A percentile compares a stretch with the other conserved stretches of the same genome.
Conservation (phyloP, 1,284 basidiomycete species). For the Trametes polyzona region DNA sequence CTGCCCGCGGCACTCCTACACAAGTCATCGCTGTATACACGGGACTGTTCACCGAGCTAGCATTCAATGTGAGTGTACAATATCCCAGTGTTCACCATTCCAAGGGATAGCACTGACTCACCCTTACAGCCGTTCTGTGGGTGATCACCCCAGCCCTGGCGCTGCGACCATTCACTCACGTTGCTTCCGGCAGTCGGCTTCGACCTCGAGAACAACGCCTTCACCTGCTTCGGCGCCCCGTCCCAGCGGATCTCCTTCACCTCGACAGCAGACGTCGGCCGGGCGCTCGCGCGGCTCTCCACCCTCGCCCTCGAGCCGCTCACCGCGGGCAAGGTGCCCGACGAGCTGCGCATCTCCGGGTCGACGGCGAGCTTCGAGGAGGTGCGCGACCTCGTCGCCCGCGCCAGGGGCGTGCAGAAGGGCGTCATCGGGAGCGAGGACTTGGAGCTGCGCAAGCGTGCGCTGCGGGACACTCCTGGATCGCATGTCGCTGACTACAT, state of each 20-base stretch:
- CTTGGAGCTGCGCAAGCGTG: conserved; percentile 17
- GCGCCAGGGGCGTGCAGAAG: conserved; percentile 19
- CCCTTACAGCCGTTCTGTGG: conserved; percentile 6
- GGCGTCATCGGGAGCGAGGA: conserved; percentile 24
- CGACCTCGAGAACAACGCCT: conserved; percentile 28
- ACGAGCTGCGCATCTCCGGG: conserved; percentile 31
- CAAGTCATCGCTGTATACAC: conserved; percentile 34
- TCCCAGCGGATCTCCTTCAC: conserved; percentile 26
- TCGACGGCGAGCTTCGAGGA: conserved; percentile 20
- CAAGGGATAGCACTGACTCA: not conserved
- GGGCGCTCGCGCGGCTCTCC: conserved; percentile 32
- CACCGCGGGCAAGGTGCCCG: conserved; percentile 27
- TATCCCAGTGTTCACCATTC: not conserved
- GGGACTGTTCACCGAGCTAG: conserved; percentile 32
- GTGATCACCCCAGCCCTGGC: no score
- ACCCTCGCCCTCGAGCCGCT: conserved; percentile 30
- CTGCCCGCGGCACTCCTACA: conserved; percentile 21
- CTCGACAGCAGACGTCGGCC: conserved; percentile 32
- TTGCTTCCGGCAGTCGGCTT: conserved; percentile 30
- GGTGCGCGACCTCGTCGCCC: conserved; percentile 24
- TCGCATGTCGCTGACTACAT: conserved; percentile 12
- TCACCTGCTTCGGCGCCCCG: conserved; percentile 29
- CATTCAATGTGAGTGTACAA: not conserved
- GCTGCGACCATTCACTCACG: no score
- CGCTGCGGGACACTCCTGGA: not conserved